Base-by-base conservation (phyloP, 2,329 filamentous ascomycete genomes). In the Fusarium drepaniforme region DNA sequence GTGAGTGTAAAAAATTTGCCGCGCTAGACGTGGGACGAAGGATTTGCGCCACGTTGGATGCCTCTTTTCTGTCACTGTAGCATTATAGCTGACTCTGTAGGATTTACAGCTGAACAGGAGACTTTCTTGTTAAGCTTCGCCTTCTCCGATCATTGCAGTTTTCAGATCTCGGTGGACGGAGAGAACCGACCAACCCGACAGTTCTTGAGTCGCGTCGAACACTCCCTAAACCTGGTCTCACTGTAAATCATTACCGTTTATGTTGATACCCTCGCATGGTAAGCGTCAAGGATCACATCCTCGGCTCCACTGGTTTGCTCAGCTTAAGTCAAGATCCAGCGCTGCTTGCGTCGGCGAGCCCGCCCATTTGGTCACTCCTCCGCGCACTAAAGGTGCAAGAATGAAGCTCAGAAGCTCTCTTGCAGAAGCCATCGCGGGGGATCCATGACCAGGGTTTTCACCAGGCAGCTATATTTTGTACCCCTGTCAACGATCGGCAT, bases 311-410 rank as follows among this genome's bases (percentile, higher is more conserved):
- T 30, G 18, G n/a, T 8, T 28, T 28, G 21, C 37, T 59, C 57
- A 30, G 28, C n/a, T 35, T n/a, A 12, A 16, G 38, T 64, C 46
- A 13, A 62, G 35, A 53, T 64, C 18, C 15, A 44, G 38, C 35
- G n/a, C 33, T 57, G 56, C 23, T 61, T 62, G 60, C 56, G 71
- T 69, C 72, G 71, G 71, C 68, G 68, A 63, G 49, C 13, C 71
- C 68, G 68, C 57, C n/a, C n/a, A 35, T 57, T 56, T 42, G 51
- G 49, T n/a, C 28, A 8, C 6, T 23, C 35, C 30, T 37, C 51
- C 21, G 33, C 12, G 53, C 46, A n/a, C 42, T 37, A 23, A 51
- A 6, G 18, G n/a, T n/a, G n/a, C n/a, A n/a, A n/a, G n/a, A n/a
- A n/a, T n/a, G n/a, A 21, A 56, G 42, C 21, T 46, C 15, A 13